phyloP scores from a whole-genome alignment of 164 flowering plant species.

The Platanus orientalis region DNA sequence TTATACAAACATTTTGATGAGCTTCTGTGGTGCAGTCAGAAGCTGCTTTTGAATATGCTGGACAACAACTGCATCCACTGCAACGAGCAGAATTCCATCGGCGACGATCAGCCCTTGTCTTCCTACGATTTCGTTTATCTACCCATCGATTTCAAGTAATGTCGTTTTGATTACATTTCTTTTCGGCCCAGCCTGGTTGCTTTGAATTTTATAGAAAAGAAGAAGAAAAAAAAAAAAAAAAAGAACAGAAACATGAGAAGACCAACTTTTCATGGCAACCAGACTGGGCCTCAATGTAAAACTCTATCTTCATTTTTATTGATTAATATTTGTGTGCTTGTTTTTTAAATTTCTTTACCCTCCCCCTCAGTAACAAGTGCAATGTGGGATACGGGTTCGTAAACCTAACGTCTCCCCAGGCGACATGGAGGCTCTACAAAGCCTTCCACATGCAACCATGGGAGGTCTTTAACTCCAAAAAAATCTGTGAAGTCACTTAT shows the following conservation, averaged over 20 bases:
- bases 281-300: too few relatives aligned
- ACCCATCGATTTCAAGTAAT: constrained; percentile 91
- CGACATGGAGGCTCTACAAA: constrained; percentile 74
- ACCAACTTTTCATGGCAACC: too few relatives aligned
- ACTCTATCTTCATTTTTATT: too few relatives aligned
- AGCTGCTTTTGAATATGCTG: constrained; percentile 80
- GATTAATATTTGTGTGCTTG: too few relatives aligned
- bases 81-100: constrained; percentile 63
- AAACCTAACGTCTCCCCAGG: constrained; percentile 84
- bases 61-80: constrained; percentile 93
- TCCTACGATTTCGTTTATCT: constrained; percentile 90
- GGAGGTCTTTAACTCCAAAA: constrained; percentile 91
- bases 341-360: background rate
- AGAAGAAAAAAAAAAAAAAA: too few relatives aligned
- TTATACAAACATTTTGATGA: background rate
- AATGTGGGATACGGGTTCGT: constrained; percentile 90
- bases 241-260: too few relatives aligned
- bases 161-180: background rate
- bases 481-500: constrained; percentile 82
- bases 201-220: too few relatives aligned
- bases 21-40: constrained; percentile 53
- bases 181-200: too few relatives aligned
- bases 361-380: background rate
- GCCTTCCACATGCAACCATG: constrained; percentile 76
- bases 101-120: constrained; percentile 61